Base-by-base conservation (phyloP, 1,284 basidiomycete genomes). In the Leccinum solheimii region DNA sequence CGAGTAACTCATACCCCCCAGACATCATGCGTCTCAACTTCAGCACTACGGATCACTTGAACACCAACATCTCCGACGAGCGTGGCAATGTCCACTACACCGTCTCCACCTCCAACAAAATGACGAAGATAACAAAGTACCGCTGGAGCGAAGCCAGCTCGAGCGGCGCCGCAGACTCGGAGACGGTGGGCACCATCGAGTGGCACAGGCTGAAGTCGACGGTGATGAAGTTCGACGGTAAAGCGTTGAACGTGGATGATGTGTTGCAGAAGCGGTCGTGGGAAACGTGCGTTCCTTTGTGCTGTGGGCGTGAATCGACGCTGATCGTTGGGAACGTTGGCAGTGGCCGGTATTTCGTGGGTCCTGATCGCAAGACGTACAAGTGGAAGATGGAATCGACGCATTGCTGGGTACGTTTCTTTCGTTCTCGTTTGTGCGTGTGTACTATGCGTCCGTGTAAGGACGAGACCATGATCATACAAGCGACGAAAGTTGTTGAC, bases 41-140 rank as follows among this genome's bases (percentile, higher is more conserved):
- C 48, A 72, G 69, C 36, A 62, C 58, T 0, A 43, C 55, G 16
- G 2, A 72, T 38, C 52, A 68, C 51, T 21, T 64, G 63, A 71
- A 71, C 51, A 67, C 72, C 1, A 38, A 68, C 9, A 69, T 71
- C 19, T 60, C 64, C 4, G 67, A 71, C 38, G 70, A 73, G 14
- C 68, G 62, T 2, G 70, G 71, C 1, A 59, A 59, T 52, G 40
- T 68, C 8, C n/a, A 66, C 48, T 71, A 71, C 45, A 64, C 59
- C 30, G 53, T 72, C 43, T 68, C 71, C 30, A 71, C 70, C 4
- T 36, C 11, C 7, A 69, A 71, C n/a, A 67, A 59, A 19, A 59
- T 69, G 34, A 74, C 73, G 7, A 74, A 56, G 23, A 63, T 73
- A n/a, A 70, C 68, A 45, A 73, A 67, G 58, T 68, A 72, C 23